A percentile compares a stretch with the other conserved stretches of the same genome.
These are phyloP conservation scores for Solanum etuberosum DNA, from an alignment of 257 asterid genomes.

Conservation along the genomic window DNA sequence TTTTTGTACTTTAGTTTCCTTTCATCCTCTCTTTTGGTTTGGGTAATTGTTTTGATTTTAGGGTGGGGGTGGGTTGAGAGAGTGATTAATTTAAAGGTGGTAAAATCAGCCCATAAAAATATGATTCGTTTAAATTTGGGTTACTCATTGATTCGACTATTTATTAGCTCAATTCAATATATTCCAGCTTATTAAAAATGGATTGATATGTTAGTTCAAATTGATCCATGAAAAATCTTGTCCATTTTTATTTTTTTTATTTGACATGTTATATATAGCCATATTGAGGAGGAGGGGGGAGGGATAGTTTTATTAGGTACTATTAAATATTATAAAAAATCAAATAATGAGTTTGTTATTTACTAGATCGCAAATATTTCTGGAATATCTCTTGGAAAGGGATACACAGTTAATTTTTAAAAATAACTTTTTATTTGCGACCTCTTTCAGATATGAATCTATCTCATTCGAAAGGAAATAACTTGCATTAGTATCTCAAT, in stretches of 20 bases:
- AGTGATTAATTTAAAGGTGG: background rate
- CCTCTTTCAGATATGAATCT: background rate
- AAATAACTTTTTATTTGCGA: too few species aligned
- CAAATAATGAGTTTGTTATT: background rate
- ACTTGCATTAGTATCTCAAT: background rate
- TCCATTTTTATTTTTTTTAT: too few species aligned
- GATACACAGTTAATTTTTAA: too few species aligned
- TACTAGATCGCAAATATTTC: background rate
- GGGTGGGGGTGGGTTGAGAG: background rate
- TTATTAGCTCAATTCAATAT: too few species aligned
- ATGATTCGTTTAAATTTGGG: background rate
- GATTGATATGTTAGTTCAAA: too few species aligned
- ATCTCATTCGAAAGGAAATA: background rate
- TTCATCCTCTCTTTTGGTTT: background rate
- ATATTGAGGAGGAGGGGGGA: too few species aligned
- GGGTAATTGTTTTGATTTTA: background rate
- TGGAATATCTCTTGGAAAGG: background rate
- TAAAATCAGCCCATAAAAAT: background rate
- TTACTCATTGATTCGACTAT: too few species aligned
- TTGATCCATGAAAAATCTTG: too few species aligned
- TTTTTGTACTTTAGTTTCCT: background rate
- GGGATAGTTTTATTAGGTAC: background rate
- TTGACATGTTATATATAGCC: too few species aligned
- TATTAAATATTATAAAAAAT: too few species aligned
- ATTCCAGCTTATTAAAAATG: background rate